phyloP scores from a whole-genome alignment of 306 rosid species.

The Vigna hirtella region DNA sequence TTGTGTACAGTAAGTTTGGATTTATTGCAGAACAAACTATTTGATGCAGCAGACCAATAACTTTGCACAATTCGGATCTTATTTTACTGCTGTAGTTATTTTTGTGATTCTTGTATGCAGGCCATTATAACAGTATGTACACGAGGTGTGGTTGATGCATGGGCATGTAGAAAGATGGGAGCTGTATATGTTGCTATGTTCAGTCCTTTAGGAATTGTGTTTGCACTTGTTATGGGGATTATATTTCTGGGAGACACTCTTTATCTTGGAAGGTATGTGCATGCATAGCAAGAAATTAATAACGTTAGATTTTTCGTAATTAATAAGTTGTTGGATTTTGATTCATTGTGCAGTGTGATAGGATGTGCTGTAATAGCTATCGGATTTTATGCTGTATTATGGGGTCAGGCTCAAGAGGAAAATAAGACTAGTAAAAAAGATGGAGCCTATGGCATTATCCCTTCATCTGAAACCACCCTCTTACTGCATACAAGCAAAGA shows the following conservation, averaged over 20 bases:
- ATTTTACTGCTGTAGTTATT: background rate
- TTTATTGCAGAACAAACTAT: background rate
- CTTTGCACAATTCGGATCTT: background rate
- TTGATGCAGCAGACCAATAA: background rate
- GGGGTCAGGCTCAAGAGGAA: slow-evolving; percentile 56
- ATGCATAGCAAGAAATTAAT: background rate
- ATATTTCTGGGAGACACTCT: slow-evolving; percentile 51
- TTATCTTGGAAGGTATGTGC: slow-evolving; percentile 51
- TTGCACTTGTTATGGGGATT: slow-evolving; percentile 53
- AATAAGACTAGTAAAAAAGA: background rate
- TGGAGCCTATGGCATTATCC: background rate
- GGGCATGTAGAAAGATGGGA: slow-evolving; percentile 55
- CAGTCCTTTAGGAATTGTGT: slow-evolving; percentile 52
- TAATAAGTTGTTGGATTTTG: background rate
- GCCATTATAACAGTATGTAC: slow-evolving; percentile 38
- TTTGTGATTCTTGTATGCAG: slow-evolving; percentile 37
- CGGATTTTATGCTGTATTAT: slow-evolving; percentile 56
- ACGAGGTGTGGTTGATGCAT: slow-evolving; percentile 40
- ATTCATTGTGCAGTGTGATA: slow-evolving; percentile 38
- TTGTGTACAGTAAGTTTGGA: slow-evolving; percentile 30
- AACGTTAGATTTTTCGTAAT: background rate
- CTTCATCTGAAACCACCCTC: slow-evolving; percentile 34
- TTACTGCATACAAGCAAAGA: slow-evolving; percentile 33
- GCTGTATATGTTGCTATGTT: slow-evolving; percentile 56
- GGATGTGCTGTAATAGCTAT: slow-evolving; percentile 46